Percentiles rank a stretch among this genome's conserved stretches.
Evolutionary conservation across 768 basidiomycete species (phyloP).

Genomic region (Neoboletus magnificus): DNA sequence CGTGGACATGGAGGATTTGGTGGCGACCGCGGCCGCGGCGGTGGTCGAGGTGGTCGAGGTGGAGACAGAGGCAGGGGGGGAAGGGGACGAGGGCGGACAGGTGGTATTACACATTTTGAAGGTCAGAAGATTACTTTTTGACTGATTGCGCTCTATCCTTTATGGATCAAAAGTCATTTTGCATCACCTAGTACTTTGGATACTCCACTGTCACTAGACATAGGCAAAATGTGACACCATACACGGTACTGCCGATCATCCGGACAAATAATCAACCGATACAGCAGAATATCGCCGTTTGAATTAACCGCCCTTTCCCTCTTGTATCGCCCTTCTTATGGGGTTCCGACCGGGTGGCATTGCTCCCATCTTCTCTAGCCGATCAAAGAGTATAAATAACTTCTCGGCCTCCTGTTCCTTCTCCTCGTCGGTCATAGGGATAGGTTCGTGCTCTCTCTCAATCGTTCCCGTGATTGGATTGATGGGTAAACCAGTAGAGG

Average conservation of each 20-base stretch:
- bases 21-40: slow-evolving; percentile 38
- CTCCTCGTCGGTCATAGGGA: slow-evolving; percentile 90
- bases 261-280: not conserved
- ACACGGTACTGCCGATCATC: not conserved
- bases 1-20: slow-evolving; percentile 28
- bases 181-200: not conserved
- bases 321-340: slow-evolving; percentile 63
- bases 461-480: slow-evolving; percentile 88
- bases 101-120: slow-evolving; percentile 49
- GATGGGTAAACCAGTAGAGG: slow-evolving; percentile 45
- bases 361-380: slow-evolving; percentile 75
- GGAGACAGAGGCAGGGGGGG: slow-evolving; percentile 35
- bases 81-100: slow-evolving; percentile 46
- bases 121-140: slow-evolving; percentile 52
- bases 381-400: slow-evolving; percentile 86
- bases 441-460: slow-evolving; percentile 36
- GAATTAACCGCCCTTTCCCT: slow-evolving; percentile 11
- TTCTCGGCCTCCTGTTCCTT: slow-evolving; percentile 92
- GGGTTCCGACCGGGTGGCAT: slow-evolving; percentile 66
- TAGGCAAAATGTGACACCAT: not conserved
- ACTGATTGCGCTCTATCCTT: slow-evolving; percentile 12
- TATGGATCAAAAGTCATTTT: not conserved
- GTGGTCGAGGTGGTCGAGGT: slow-evolving; percentile 42
- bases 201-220: not conserved
- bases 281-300: not conserved